These are phyloP conservation scores for Roridomyces roridus DNA, from an alignment of 768 basidiomycete genomes.

Conservation along the genomic window DNA sequence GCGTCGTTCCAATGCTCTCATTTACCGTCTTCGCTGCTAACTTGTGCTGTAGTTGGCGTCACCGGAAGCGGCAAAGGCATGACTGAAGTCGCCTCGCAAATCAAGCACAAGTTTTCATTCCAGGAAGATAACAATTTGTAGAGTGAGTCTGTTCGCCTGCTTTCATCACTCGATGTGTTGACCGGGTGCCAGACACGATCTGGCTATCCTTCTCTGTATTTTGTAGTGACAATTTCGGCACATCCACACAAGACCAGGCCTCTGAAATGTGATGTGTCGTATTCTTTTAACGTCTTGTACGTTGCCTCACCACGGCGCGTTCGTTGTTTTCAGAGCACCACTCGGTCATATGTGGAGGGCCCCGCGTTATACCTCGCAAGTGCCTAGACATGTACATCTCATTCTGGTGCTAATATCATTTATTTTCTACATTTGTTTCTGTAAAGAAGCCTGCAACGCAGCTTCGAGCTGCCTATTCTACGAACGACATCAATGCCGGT, in stretches of 20 bases:
- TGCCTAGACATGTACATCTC: constrained; percentile 19
- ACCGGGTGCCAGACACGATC: background rate
- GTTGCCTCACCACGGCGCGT: constrained; percentile 35
- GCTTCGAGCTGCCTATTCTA: constrained; percentile 10
- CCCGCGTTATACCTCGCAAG: constrained; percentile 12
- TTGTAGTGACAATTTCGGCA: constrained; percentile 26
- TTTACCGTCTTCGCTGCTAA: constrained; percentile 22
- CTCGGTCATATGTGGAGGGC: too few relatives aligned
- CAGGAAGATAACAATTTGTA: constrained; percentile 50
- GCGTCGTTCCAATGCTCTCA: constrained; percentile 34
- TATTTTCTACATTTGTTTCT: background rate
- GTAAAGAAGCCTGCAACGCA: background rate
- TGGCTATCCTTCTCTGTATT: constrained; percentile 21
- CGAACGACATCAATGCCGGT: background rate
- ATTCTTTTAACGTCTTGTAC: constrained; percentile 28
- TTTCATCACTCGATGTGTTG: background rate
- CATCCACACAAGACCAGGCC: too few relatives aligned
- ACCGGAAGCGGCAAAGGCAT: constrained; percentile 90
- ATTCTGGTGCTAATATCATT: constrained; percentile 10
- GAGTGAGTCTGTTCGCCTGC: constrained; percentile 11
- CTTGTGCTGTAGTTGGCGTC: constrained; percentile 71
- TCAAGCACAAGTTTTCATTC: constrained; percentile 77
- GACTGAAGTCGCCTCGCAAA: constrained; percentile 72
- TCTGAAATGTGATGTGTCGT: constrained; percentile 40
- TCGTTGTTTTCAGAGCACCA: constrained; percentile 6